Percentiles rank a stretch among this genome's conserved stretches.
Evolutionary conservation across 23 red algal species (phyloP).

Genomic region (Gracilaria gracilis): DNA sequence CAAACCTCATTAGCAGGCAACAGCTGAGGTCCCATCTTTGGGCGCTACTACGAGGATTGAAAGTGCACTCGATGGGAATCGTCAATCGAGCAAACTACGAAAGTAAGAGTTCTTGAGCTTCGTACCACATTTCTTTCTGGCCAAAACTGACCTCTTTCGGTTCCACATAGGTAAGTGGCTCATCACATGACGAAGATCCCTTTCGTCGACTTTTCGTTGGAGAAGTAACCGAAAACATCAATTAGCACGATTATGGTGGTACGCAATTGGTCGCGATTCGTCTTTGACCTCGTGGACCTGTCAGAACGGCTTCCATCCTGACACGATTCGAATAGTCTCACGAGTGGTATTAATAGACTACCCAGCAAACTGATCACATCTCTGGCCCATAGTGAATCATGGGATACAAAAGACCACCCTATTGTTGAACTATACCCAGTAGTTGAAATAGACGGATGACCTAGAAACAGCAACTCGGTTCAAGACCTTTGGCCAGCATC

Average conservation of each 20-base stretch:
- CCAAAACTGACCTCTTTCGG: neutral
- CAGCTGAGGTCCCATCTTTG: neutral
- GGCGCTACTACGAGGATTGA: neutral
- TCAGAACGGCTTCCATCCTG: constrained; percentile 17
- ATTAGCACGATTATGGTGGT: neutral
- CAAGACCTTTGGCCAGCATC: too few species aligned
- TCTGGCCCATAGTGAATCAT: neutral
- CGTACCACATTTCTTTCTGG: neutral
- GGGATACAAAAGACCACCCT: neutral
- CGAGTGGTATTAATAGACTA: constrained; percentile 35
- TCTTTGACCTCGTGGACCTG: neutral
- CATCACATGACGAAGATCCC: neutral
- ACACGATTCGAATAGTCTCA: constrained; percentile 15
- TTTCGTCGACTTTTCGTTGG: neutral
- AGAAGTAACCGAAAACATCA: neutral
- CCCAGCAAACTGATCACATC: constrained; percentile 23
- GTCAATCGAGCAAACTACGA: neutral
- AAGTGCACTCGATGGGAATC: neutral
- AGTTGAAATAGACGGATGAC: too few species aligned
- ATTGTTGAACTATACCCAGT: neutral
- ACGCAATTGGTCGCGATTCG: neutral
- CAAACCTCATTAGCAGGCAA: neutral
- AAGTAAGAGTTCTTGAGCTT: neutral
- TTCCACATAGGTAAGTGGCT: neutral
- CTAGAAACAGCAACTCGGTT: too few species aligned